Base-by-base conservation (phyloP, 2,329 filamentous ascomycete species). In the Rhinocladiella similis region DNA sequence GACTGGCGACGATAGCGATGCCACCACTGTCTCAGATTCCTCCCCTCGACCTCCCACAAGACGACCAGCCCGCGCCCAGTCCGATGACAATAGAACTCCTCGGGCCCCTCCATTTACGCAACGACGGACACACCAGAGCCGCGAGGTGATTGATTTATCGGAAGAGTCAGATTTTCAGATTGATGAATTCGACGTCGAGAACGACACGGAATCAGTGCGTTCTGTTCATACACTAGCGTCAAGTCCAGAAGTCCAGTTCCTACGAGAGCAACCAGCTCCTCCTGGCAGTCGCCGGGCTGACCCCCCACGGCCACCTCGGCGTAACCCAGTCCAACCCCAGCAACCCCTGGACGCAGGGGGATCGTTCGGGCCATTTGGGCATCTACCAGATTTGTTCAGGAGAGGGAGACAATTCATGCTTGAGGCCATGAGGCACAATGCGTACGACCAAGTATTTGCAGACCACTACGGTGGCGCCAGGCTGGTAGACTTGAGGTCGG, bases 241-340 rank as follows among this genome's bases (percentile, higher is more conserved):
- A 63, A 77, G 73, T 42, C 78, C 79, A 2, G 80, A 83, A 49
- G 74, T 83, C 6, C 72, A 82, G 56, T 80, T 83, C 63, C 59
- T 79, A 6, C 35, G 54, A 16, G 62, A 61, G 35, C 58, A 60
- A 50, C 60, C 54, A 19, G 47, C 52, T 22, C 54, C 52, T 2
- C 54, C 49, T n/a, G 49, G 39, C 20, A 41, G 48, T 48, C 54
- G 52, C 12, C 50, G 36, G 18, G 55, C 38, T 16, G 41, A 45
- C 16, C 39, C 46, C 13, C 29, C 54, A n/a, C 65, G 70, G 20
- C 61, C 72, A 12, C 66, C 65, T 38, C 65, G 68, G 1, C 65
- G 57, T 4, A 33, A 33, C 29, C 58, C 57, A 47, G 54, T 38
- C 29, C 59, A 60, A 45, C n/a, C n/a, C n/a, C n/a, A n/a, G n/a